phyloP scores from a whole-genome alignment of 148 eudicot genomes.

The Rhododendron williamsianum region DNA sequence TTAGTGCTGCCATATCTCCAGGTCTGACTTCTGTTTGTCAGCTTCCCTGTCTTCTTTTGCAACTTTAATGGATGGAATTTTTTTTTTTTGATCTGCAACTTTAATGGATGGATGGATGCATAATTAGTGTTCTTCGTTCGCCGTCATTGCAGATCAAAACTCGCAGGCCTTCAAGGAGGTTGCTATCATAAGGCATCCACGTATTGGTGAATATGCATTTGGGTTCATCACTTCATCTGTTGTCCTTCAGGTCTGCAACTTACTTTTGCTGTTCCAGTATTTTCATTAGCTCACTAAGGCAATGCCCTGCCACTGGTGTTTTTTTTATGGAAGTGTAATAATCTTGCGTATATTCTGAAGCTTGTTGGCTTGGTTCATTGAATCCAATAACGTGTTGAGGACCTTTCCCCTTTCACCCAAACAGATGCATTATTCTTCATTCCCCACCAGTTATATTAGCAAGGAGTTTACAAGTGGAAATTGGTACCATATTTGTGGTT shows the following conservation, averaged over 20 bases:
- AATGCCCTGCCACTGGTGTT: background rate
- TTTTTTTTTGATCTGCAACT: background rate
- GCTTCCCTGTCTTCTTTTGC: background rate
- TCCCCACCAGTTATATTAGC: background rate
- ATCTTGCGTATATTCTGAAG: background rate
- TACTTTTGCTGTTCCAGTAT: background rate
- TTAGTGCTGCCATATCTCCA: constrained; percentile 41
- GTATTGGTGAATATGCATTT: constrained; percentile 36
- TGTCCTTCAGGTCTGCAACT: constrained; percentile 29
- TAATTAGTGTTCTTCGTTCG: background rate
- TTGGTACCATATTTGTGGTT: background rate
- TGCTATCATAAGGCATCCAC: constrained; percentile 41
- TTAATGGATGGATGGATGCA: background rate
- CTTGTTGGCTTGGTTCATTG: background rate
- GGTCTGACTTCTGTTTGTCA: constrained; percentile 14
- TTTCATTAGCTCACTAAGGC: background rate
- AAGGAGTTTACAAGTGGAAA: background rate
- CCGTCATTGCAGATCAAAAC: constrained; percentile 28
- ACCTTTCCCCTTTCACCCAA: background rate
- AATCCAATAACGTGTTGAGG: background rate
- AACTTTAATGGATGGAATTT: too few species aligned
- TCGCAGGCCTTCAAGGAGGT: constrained; percentile 39
- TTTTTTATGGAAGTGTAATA: background rate
- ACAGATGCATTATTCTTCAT: background rate
- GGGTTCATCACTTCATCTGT: constrained; percentile 39